Conservation (phyloP, 441 rosid genomes). For the Metrosideros polymorpha region DNA sequence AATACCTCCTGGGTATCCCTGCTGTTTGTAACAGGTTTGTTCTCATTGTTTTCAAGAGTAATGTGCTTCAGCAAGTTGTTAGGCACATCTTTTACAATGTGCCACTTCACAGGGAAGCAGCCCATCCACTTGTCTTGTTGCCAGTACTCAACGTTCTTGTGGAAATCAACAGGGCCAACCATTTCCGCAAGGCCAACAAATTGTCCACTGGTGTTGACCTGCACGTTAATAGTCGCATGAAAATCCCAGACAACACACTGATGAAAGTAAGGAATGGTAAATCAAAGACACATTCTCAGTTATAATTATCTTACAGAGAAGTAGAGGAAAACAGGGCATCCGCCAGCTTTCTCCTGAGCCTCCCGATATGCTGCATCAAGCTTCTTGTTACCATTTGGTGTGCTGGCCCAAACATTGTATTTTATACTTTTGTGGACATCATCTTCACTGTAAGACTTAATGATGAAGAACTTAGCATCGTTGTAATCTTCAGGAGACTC, state of each 20-base stretch:
- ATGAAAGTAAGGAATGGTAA: not conserved
- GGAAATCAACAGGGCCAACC: slow-evolving; percentile 83
- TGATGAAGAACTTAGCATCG: slow-evolving; percentile 73
- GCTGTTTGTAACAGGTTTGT: slow-evolving; percentile 91
- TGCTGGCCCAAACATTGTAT: slow-evolving; percentile 93
- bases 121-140: slow-evolving; percentile 99
- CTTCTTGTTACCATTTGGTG: slow-evolving; percentile 91
- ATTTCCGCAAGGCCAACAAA: slow-evolving; percentile 94
- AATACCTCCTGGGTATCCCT: slow-evolving; percentile 92
- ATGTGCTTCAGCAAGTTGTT: slow-evolving; percentile 82
- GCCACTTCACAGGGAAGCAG: slow-evolving; percentile 88
- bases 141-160: slow-evolving; percentile 77
- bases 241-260: not conserved
- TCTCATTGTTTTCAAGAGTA: slow-evolving; percentile 85
- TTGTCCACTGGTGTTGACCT: slow-evolving; percentile 95
- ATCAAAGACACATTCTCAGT: not conserved
- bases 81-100: slow-evolving; percentile 83
- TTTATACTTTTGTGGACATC: slow-evolving; percentile 92
- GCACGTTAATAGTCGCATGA: not conserved
- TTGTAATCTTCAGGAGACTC: slow-evolving; percentile 55
- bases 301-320: slow-evolving; percentile 55
- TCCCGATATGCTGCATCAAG: slow-evolving; percentile 87
- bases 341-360: slow-evolving; percentile 55
- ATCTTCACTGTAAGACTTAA: slow-evolving; percentile 93
- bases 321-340: slow-evolving; percentile 71